Evolutionary conservation across 768 basidiomycete genomes (phyloP).

Genomic region (Psilocybe sp.): DNA sequence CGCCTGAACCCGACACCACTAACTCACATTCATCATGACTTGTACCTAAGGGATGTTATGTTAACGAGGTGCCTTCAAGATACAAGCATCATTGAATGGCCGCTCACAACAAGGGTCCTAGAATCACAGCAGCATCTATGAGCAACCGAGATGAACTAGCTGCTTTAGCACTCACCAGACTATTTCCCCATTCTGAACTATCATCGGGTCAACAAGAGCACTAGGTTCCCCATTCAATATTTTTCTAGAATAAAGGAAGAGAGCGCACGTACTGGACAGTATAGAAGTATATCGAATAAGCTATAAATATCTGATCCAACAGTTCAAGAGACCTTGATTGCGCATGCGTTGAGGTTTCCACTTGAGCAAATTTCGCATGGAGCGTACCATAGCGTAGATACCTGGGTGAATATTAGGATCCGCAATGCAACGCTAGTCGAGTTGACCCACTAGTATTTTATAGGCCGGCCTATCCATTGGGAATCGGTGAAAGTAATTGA

Average conservation of each 20-base stretch:
- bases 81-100: background rate
- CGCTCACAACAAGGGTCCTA: slow-evolving; percentile 37
- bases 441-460: slow-evolving; percentile 28
- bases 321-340: slow-evolving; percentile 40
- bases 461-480: slow-evolving; percentile 32
- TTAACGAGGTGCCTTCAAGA: too few species aligned
- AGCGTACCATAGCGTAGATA: slow-evolving; percentile 26
- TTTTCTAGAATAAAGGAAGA: background rate
- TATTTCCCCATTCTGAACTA: slow-evolving; percentile 10
- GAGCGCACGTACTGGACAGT: slow-evolving; percentile 42
- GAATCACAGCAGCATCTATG: background rate
- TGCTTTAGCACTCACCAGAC: slow-evolving; percentile 31
- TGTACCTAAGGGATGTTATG: slow-evolving; percentile 14
- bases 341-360: background rate
- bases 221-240: background rate
- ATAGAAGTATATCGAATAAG: slow-evolving; percentile 53
- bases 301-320: slow-evolving; percentile 49
- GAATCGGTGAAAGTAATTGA: slow-evolving; percentile 36
- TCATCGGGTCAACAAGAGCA: too few species aligned
- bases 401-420: slow-evolving; percentile 15
- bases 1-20: too few species aligned
- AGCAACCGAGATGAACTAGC: background rate
- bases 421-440: background rate
- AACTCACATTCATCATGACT: slow-evolving; percentile 32
- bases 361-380: background rate